Percentiles rank a stretch among this genome's conserved stretches.
Conservation (phyloP, 176 grass and related monocot species). For the Saccharum officinarum region DNA sequence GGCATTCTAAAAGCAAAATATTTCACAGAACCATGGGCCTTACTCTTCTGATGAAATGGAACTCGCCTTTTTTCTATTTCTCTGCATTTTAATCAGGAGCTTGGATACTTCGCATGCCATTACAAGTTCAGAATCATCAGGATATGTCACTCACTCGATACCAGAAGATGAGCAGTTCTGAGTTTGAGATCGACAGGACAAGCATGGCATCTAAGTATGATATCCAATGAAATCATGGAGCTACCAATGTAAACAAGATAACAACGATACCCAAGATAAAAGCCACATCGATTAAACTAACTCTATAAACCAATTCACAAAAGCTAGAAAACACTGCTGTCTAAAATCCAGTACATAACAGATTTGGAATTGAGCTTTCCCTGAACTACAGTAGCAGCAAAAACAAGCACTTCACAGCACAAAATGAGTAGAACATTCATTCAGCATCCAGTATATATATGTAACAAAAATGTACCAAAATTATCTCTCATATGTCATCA, state of each 20-base stretch:
- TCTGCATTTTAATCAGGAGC: background rate
- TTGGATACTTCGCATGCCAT: background rate
- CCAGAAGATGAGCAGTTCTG: background rate
- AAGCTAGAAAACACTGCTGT: background rate
- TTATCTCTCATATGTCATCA: no score
- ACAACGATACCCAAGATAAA: background rate
- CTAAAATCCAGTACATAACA: background rate
- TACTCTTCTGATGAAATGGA: no score
- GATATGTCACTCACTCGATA: background rate
- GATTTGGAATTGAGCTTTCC: background rate
- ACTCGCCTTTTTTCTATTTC: background rate
- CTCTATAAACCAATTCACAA: background rate
- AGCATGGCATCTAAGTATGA: background rate
- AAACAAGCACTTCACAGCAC: background rate
- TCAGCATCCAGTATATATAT: background rate
- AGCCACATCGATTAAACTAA: background rate
- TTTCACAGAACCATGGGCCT: background rate
- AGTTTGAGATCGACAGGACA: background rate
- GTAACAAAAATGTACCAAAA: conserved; percentile 6
- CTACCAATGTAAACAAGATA: background rate
- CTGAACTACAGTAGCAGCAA: background rate
- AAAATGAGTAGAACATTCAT: background rate
- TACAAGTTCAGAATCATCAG: conserved; percentile 9
- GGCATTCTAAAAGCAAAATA: background rate
- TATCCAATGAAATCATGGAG: background rate